Percentiles rank a stretch among this genome's conserved stretches.
Evolutionary conservation across 2,329 filamentous ascomycete genomes (phyloP).

Genomic region (Mycosphaerella sp.): DNA sequence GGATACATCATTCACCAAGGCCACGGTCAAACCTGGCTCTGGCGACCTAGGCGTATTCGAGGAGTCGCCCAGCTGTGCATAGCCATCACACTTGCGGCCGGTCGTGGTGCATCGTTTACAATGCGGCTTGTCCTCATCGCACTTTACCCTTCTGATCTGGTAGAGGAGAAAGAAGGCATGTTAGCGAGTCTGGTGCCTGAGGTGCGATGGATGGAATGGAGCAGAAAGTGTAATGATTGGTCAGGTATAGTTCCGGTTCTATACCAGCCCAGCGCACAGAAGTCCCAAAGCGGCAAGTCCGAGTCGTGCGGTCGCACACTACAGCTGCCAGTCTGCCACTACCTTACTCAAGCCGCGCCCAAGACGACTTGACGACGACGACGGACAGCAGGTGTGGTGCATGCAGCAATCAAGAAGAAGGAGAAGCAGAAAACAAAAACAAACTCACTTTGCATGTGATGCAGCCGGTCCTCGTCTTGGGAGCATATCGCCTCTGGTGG

Average conservation of each 20-base stretch:
- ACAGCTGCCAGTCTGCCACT: not conserved
- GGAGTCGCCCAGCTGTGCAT: constrained; percentile 28
- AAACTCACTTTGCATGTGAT: constrained; percentile 24
- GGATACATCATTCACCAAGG: constrained; percentile 21
- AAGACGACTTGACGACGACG: too few species aligned
- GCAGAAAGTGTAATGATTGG: too few species aligned
- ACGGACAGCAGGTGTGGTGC: too few species aligned
- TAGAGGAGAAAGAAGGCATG: not conserved
- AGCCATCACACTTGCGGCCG: constrained; percentile 53
- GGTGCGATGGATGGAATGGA: not conserved
- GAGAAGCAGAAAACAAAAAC: not conserved
- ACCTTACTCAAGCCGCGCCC: too few species aligned
- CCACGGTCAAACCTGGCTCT: constrained; percentile 14
- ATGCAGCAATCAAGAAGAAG: too few species aligned
- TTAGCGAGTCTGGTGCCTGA: constrained; percentile 4
- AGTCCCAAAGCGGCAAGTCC: constrained; percentile 9
- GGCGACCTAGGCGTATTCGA: constrained; percentile 9
- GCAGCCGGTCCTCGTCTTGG: constrained; percentile 22
- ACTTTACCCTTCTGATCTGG: constrained; percentile 53
- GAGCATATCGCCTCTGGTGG: constrained; percentile 22
- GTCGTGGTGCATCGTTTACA: constrained; percentile 51
- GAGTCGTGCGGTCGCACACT: constrained; percentile 10
- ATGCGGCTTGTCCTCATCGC: constrained; percentile 49
- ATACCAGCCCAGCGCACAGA: not conserved
- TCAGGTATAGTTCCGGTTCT: too few species aligned